Conservation (phyloP, 805 yeast genomes). For the Monosporozyma yasuniensis region DNA sequence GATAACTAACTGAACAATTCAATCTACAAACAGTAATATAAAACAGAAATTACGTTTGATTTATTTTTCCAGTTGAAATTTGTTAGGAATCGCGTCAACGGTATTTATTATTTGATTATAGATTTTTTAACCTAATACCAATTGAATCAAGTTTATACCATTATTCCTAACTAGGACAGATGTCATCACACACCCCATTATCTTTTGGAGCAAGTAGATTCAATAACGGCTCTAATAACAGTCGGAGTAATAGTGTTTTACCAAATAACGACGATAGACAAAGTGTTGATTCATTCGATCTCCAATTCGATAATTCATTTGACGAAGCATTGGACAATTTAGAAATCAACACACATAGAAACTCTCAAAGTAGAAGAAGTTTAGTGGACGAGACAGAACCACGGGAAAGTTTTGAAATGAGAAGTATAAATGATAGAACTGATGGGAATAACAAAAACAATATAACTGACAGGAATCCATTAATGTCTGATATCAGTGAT, state of each 20-base stretch:
- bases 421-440: constrained; percentile 13
- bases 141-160: neutral
- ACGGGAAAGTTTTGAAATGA: constrained; percentile 25
- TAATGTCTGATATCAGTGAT: constrained; percentile 9
- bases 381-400: constrained; percentile 6
- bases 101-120: neutral
- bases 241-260: neutral
- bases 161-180: constrained; percentile 6
- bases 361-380: constrained; percentile 4
- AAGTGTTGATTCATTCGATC: constrained; percentile 45
- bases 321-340: constrained; percentile 55
- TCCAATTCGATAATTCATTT: constrained; percentile 48
- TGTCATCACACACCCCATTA: constrained; percentile 21
- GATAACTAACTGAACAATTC: neutral
- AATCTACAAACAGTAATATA: neutral
- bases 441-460: constrained; percentile 9
- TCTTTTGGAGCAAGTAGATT: constrained; percentile 8
- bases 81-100: neutral
- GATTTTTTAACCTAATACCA: neutral
- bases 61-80: neutral
- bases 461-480: constrained; percentile 15
- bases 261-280: constrained; percentile 5
- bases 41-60: neutral
- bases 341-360: constrained; percentile 29
- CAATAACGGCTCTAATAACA: constrained; percentile 5